Evolutionary conservation across 306 rosid genomes (phyloP).

Genomic region (Citrullus amarus): DNA sequence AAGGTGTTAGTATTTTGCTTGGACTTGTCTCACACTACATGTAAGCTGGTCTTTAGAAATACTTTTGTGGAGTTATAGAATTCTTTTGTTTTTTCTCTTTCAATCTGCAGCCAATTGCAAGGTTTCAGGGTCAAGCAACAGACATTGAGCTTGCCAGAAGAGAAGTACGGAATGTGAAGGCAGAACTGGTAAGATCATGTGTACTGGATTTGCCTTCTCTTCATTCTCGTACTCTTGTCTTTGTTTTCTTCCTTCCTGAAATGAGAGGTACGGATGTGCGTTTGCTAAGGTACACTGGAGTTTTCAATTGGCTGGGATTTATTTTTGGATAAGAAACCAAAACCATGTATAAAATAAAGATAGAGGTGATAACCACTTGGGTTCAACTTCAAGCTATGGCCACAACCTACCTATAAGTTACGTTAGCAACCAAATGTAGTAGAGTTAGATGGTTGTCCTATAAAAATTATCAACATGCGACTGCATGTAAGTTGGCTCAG

Average conservation of each 20-base stretch:
- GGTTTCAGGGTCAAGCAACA: slow-evolving; percentile 91
- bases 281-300: neutral
- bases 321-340: neutral
- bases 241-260: neutral
- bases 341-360: neutral
- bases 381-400: no score
- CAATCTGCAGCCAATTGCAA: slow-evolving; percentile 73
- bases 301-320: neutral
- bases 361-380: neutral
- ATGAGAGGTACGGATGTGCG: neutral
- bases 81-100: neutral
- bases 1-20: neutral
- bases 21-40: neutral
- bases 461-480: no score
- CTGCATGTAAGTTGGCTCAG: no score
- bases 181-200: slow-evolving; percentile 53
- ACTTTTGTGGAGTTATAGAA: neutral
- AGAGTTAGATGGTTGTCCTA: neutral
- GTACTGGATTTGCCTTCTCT: neutral
- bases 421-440: neutral
- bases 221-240: neutral
- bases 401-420: no score
- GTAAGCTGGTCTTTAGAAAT: neutral
- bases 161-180: slow-evolving; percentile 67
- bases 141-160: slow-evolving; percentile 73